Conservation (phyloP, 208 protist genomes). For the Trypanosoma theileri region DNA sequence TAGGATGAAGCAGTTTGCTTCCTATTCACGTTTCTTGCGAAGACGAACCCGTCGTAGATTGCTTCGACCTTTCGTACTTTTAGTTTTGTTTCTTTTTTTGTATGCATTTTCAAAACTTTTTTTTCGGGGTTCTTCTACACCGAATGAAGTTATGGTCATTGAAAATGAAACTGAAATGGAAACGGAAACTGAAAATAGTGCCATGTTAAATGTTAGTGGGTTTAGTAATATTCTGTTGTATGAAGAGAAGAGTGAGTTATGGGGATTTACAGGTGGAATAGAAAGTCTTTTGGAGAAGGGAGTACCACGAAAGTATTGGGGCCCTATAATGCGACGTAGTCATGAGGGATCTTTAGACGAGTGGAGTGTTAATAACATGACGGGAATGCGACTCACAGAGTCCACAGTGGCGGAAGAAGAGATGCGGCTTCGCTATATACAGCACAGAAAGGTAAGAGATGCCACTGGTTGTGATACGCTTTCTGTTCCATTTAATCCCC, state of each 20-base stretch:
- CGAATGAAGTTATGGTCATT: no score
- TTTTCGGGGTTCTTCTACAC: no score
- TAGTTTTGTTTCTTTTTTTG: neutral
- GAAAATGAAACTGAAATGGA: no score
- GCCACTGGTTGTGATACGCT: conserved; percentile 38
- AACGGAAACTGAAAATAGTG: no score
- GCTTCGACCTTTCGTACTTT: neutral
- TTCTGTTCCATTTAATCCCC: conserved; percentile 38
- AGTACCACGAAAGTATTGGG: conserved; percentile 13
- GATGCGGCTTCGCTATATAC: conserved; percentile 9
- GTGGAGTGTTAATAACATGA: conserved; percentile 19
- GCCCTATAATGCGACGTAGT: conserved; percentile 18
- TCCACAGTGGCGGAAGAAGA: neutral
- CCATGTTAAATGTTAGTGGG: no score
- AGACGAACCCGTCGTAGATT: neutral
- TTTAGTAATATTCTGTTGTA: neutral
- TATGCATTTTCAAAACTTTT: neutral
- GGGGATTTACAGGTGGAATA: conserved; percentile 25
- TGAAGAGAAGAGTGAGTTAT: conserved; percentile 17
- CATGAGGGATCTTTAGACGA: conserved; percentile 24
- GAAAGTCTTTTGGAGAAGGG: conserved; percentile 24
- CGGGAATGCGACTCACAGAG: conserved; percentile 1
- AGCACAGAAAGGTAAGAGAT: conserved; percentile 17
- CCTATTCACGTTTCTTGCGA: neutral
- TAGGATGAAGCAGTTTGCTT: neutral